Evolutionary conservation across 2,329 filamentous ascomycete genomes (phyloP), one percentile per base, ranked within the genome.

Genomic region (Fusarium sp.): DNA sequence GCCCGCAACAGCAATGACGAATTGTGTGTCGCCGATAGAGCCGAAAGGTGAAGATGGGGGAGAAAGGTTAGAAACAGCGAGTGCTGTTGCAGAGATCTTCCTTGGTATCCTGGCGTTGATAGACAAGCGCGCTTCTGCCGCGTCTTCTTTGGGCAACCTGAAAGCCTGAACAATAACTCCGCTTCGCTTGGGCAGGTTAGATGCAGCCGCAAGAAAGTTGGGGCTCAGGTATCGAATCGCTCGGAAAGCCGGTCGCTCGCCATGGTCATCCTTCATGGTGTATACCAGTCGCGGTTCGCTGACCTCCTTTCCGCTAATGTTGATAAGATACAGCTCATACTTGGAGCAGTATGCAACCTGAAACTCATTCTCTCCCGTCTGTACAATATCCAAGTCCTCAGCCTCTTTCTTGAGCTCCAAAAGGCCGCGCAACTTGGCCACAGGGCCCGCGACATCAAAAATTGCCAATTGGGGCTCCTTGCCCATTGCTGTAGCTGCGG

Each of bases 331-430:
- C 51, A 98, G 85, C 71, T 94, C 89, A 76, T 91, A 84, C 69
- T 93, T 90, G 74, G 92, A 90, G 79, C 92, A 94, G 80, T 94
- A 98, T 5, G 90, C 91, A 57, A 98, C 82, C 71, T 90, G 87
- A 78, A 92, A 96, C 41, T 86, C 83, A 38, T 87, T 84, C 18
- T 87, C 83, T 16, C 85, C 86, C 9, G 84, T 87, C 79, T 92
- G 89, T 8, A 81, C 51, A 47, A 94, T 84, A 76, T 94, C 92
- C 53, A 94, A 74, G 78, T 94, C 92, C 74, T 88, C 88, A 1
- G 89, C 90, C 75, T 91, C 88, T 71, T 80, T 84, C 18, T 80
- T 75, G 43, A 88, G 79, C 66, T 87, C 83, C 56, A 90, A 71
- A 54, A 83, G 80, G 29, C 85, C 86, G 73, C 83, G 82, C 49